Base-by-base conservation (phyloP, 495 filamentous ascomycete species). In the Penicillium angulare region DNA sequence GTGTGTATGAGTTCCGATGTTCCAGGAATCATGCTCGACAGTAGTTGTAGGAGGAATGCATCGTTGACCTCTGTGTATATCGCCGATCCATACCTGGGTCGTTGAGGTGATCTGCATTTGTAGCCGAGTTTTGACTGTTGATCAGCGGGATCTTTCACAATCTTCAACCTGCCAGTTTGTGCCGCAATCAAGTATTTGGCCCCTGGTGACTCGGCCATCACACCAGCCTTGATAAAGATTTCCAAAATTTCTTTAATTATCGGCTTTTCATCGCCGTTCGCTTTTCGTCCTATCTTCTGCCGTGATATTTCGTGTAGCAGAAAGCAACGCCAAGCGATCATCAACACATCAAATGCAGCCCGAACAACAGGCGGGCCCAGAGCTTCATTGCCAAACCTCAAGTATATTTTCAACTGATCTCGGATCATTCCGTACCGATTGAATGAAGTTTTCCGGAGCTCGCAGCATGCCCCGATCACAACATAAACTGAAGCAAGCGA, bases 321-420 rank as follows among this genome's bases (percentile, higher is more conserved):
- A 32, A 43, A 43, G 41, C 24, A 43, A 43, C 41, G 41, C 41
- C 41, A 43, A 43, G 41, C 41, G 20, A 43, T 18, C 41, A 43
- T 43, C 7, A 43, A 26, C 12, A 6, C 21, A 6, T 43, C 41
- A 43, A 5, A 15, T 43, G 41, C 20, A 26, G 2, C 13, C 9
- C 20, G n/a, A 43, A 43, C 12, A 9, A 5, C 15, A 29, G 6
- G 27, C 3, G 41, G 7, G 8, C 5, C 27, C 7, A 5, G 15
- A 17, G 7, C 12, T 26, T 26, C 16, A 12, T 12, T 9, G 13
- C 7, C 41, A n/a, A 26, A 43, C 27, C 27, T 18, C 2, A 10
- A 7, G 41, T 27, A 13, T 13, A 12, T 26, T 43, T 43, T 10
- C 41, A 43, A 43, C 2, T 2, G 2, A 13, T 43, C 41, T 5